Percentiles rank a stretch among this genome's conserved stretches.
These are phyloP conservation scores for Lecanoromycetidae sp. DNA, from an alignment of 2,329 filamentous ascomycete genomes.

Conservation along the genomic window DNA sequence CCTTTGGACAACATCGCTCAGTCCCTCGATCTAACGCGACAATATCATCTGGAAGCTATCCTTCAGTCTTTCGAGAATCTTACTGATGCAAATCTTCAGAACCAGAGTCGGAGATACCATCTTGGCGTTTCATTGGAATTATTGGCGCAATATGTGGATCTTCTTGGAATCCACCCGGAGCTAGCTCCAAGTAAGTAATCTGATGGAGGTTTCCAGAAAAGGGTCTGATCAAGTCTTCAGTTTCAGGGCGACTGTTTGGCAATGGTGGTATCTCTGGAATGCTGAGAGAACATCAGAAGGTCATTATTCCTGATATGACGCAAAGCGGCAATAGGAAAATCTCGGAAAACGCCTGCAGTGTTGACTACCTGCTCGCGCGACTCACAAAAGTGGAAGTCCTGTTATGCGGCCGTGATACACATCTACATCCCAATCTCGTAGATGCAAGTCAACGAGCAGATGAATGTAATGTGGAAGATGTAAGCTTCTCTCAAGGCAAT, in stretches of 20 bases:
- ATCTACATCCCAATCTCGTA: background rate
- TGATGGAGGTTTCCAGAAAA: background rate
- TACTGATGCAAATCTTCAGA: background rate
- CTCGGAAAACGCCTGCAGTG: background rate
- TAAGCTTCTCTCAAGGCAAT: background rate
- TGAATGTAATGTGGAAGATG: background rate
- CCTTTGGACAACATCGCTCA: background rate
- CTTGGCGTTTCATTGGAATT: constrained; percentile 5
- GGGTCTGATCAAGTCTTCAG: background rate
- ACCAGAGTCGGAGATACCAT: background rate
- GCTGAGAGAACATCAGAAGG: background rate
- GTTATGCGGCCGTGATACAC: background rate
- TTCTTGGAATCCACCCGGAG: constrained; percentile 5
- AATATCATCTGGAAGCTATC: constrained; percentile 5
- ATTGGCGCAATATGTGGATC: constrained; percentile 7
- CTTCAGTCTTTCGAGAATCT: background rate
- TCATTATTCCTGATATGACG: background rate
- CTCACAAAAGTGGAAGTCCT: constrained; percentile 2
- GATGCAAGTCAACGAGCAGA: background rate
- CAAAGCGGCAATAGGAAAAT: background rate
- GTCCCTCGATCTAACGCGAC: constrained; percentile 1
- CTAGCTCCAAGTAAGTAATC: background rate
- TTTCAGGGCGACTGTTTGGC: background rate
- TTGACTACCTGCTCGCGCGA: background rate
- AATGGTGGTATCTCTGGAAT: background rate